These are phyloP conservation scores for Mortierella hygrophila DNA, from an alignment of 192 early-diverging fungal genomes.

Conservation along the genomic window DNA sequence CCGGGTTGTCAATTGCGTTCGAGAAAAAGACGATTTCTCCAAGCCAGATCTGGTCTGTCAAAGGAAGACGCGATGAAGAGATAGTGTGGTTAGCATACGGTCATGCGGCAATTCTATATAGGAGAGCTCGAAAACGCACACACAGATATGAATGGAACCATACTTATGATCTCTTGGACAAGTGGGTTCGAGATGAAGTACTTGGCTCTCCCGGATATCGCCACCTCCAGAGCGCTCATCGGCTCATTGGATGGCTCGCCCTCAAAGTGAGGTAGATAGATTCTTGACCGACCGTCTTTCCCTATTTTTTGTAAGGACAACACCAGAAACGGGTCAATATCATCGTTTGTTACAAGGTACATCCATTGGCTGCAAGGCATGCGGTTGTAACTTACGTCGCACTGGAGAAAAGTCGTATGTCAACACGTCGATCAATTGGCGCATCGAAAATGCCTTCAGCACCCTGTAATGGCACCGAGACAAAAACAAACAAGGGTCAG, in stretches of 20 bases:
- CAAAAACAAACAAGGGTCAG: background rate
- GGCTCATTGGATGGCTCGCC: conserved; percentile 45
- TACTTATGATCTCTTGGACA: conserved; percentile 59
- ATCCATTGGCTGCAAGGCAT: background rate
- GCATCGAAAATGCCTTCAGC: conserved; percentile 49
- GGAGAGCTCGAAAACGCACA: background rate
- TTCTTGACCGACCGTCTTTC: conserved; percentile 31
- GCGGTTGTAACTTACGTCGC: conserved; percentile 13
- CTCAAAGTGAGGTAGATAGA: conserved; percentile 46
- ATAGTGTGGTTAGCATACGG: background rate
- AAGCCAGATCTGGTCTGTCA: conserved; percentile 56
- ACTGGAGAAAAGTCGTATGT: conserved; percentile 58
- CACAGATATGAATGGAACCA: background rate
- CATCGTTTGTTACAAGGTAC: background rate
- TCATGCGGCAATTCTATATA: background rate
- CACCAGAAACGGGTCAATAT: background rate
- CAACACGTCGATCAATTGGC: conserved; percentile 53
- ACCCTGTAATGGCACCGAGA: conserved; percentile 12
- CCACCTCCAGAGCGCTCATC: conserved; percentile 58
- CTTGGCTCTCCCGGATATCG: conserved; percentile 58
- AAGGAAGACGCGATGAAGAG: background rate
- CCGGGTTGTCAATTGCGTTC: conserved; percentile 51
- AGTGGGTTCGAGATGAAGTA: conserved; percentile 55
- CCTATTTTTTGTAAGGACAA: background rate
- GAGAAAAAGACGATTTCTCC: conserved; percentile 59